Conservation (phyloP, 2,329 filamentous ascomycete species). For the Exophiala mesophila region DNA sequence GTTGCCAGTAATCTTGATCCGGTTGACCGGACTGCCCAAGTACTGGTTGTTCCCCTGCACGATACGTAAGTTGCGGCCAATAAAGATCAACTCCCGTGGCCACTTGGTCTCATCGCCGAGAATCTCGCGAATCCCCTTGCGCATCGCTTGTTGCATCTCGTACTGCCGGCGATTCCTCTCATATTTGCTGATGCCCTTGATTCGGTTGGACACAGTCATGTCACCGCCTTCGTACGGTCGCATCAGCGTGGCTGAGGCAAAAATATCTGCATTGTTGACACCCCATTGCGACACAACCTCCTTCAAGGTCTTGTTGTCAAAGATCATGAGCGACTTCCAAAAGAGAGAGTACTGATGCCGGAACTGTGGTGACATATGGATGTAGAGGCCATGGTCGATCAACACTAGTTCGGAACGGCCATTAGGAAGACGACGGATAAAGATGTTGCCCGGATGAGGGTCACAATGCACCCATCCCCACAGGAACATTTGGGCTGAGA, state of each 20-base stretch:
- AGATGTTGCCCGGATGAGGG: conserved; percentile 95
- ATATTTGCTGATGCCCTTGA: conserved; percentile 51
- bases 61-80: conserved; percentile 85
- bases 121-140: conserved; percentile 69
- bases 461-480: conserved; percentile 96
- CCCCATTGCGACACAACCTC: conserved; percentile 77
- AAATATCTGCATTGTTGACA: conserved; percentile 81
- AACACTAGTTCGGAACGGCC: conserved; percentile 87
- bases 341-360: conserved; percentile 80
- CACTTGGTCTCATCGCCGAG: conserved; percentile 81
- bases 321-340: conserved; percentile 91
- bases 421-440: conserved; percentile 76
- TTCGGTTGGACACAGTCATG: conserved; percentile 55
- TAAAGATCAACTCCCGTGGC: conserved; percentile 87
- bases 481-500: conserved; percentile 96
- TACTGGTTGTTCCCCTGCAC: conserved; percentile 92
- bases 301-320: conserved; percentile 77
- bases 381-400: conserved; percentile 95
- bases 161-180: conserved; percentile 60
- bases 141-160: conserved; percentile 72
- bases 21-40: conserved; percentile 79
- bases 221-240: conserved; percentile 86
- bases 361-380: conserved; percentile 80
- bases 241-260: conserved; percentile 85
- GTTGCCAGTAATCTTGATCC: conserved; percentile 86